Evolutionary conservation across 2,329 filamentous ascomycete species (phyloP), one percentile per base, ranked within the genome.

Genomic region (Diaporthe eres): DNA sequence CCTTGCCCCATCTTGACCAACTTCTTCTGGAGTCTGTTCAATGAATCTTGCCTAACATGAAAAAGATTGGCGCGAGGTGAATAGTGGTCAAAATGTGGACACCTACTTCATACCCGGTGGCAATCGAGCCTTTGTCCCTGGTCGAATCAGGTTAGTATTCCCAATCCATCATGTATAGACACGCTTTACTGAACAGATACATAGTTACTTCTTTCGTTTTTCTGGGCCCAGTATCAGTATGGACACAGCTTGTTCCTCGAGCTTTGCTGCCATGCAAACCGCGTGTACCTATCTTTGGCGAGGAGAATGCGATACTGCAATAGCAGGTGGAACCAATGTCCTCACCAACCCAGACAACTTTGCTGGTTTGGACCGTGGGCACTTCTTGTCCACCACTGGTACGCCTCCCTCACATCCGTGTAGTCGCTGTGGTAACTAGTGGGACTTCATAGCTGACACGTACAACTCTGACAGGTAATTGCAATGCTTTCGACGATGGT

Each of bases 271-370:
- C 9, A 76, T 88, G 0, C 85, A 88, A 67, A 79, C 83, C 61
- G 87, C 83, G 1, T 82, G 84, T 47, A 81, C 88, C 39, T 90
- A 90, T 2, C 86, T 93, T 0, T 90, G 90, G 87, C 86, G 87
- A 37, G 89, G 90, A 60, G 91, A 93, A 78, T 91, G 89, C 79
- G 91, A 93, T 80, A 92, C 90, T 53, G 91, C 91, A 4, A 88
- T 91, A 68, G 89, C 90, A 25, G 91, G 91, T 78, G 91, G 91
- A 75, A 82, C 90, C 39, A 92, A 92, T 77, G 86, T 93, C 22
- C 79, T 93, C 73, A 92, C 90, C 65, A 92, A 92, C 81, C 91
- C 91, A 0, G 91, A 92, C 80, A 90, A 90, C 84, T 91, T 91
- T 83, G 87, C 90, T 61, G 90, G 90, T 81, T 85, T 93, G 6